Evolutionary conservation across 1,284 basidiomycete genomes (phyloP).

Genomic region (Grifola frondosa): DNA sequence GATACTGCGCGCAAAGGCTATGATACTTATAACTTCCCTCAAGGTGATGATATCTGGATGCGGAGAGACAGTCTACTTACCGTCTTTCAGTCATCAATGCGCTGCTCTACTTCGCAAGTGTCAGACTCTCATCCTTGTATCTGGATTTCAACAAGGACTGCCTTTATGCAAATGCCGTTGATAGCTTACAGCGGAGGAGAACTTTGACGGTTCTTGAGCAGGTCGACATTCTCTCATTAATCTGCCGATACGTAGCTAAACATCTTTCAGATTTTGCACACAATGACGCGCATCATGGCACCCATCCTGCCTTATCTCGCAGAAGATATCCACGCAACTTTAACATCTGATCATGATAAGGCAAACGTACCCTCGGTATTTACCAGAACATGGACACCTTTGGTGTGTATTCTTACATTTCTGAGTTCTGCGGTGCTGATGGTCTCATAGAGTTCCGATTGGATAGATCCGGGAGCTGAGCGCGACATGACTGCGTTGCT

Average conservation of each 20-base stretch:
- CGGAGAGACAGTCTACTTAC: neutral
- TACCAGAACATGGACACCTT: constrained; percentile 51
- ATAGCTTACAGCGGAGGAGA: constrained; percentile 57
- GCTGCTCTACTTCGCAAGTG: constrained; percentile 67
- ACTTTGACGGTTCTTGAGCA: constrained; percentile 75
- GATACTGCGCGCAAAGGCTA: constrained; percentile 68
- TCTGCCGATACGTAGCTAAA: constrained; percentile 1
- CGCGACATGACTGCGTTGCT: constrained; percentile 62
- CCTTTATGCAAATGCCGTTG: constrained; percentile 73
- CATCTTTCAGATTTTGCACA: constrained; percentile 58
- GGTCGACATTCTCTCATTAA: constrained; percentile 36
- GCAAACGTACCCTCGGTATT: constrained; percentile 56
- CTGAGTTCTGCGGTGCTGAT: neutral
- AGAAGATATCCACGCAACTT: constrained; percentile 79
- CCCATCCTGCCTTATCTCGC: constrained; percentile 91
- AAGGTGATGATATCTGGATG: constrained; percentile 49
- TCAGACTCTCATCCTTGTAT: constrained; percentile 80
- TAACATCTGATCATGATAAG: too few relatives aligned
- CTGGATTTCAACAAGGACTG: constrained; percentile 92
- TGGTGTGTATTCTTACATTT: constrained; percentile 38
- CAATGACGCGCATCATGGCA: constrained; percentile 74
- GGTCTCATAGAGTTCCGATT: constrained; percentile 34
- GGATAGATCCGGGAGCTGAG: constrained; percentile 53
- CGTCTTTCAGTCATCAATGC: constrained; percentile 51
- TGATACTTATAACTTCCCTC: constrained; percentile 77